Conservation (phyloP, 108 stramenopile species). For the Cyclotella choctawhatcheeana region DNA sequence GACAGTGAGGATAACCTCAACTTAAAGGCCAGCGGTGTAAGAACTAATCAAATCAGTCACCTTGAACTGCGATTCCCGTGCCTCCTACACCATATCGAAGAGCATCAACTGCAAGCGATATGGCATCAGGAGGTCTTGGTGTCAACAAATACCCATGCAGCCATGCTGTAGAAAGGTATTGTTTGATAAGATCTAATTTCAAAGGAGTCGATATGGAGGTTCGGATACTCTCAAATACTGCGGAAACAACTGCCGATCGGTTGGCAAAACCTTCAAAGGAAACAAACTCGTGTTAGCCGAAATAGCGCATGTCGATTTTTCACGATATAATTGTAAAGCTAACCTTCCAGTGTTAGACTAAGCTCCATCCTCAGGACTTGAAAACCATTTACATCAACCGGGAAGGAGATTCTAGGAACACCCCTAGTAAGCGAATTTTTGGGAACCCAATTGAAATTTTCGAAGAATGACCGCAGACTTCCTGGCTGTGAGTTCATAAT, state of each 20-base stretch:
- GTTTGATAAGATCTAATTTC: slow-evolving; percentile 62
- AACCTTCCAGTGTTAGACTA: too few relatives aligned
- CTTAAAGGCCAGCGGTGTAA: too few relatives aligned
- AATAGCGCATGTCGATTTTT: too few relatives aligned
- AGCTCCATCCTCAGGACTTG: slow-evolving; percentile 77
- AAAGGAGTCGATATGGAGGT: slow-evolving; percentile 30
- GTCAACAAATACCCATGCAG: slow-evolving; percentile 72
- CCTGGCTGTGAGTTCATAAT: slow-evolving; percentile 37
- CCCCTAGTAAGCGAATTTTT: slow-evolving; percentile 46
- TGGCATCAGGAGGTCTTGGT: slow-evolving; percentile 76
- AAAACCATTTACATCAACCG: slow-evolving; percentile 77
- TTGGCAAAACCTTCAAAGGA: slow-evolving; percentile 73
- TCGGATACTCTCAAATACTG: slow-evolving; percentile 65
- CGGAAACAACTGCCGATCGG: slow-evolving; percentile 75
- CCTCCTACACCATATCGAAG: slow-evolving; percentile 66
- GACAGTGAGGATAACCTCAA: too few relatives aligned
- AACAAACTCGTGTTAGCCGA: too few relatives aligned
- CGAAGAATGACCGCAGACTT: slow-evolving; percentile 61
- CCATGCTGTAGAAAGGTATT: slow-evolving; percentile 65
- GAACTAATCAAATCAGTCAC: too few relatives aligned
- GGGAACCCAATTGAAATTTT: slow-evolving; percentile 69
- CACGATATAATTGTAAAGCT: too few relatives aligned
- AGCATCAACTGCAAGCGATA: slow-evolving; percentile 81
- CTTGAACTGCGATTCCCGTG: slow-evolving; percentile 55
- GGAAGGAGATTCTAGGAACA: slow-evolving; percentile 72